A percentile compares a stretch with the other conserved stretches of the same genome.
Evolutionary conservation across 257 asterid genomes (phyloP).

Genomic region (Cinchona pubescens): DNA sequence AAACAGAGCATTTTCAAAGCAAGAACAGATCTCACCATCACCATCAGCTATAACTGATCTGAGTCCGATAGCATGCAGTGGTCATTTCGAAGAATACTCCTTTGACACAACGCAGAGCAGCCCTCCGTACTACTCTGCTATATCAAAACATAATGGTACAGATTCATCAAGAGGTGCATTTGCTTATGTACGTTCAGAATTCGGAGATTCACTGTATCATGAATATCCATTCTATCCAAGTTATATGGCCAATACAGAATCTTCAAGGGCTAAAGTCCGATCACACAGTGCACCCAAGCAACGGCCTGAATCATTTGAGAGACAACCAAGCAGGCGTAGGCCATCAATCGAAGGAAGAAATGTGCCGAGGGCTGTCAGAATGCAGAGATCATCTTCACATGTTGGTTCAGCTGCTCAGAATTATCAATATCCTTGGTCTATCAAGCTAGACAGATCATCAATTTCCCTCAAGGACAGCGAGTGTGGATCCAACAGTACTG

Average conservation of each 20-base stretch:
- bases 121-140: constrained; percentile 61
- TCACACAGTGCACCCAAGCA: constrained; percentile 99
- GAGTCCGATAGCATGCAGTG: constrained; percentile 71
- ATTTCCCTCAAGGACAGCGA: constrained; percentile 82
- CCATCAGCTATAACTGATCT: constrained; percentile 58
- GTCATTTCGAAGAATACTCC: constrained; percentile 64
- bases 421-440: constrained; percentile 78
- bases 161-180: constrained; percentile 39
- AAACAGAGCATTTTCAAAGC: constrained; percentile 33
- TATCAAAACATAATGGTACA: constrained; percentile 72
- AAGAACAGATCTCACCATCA: constrained; percentile 57
- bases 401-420: constrained; percentile 62
- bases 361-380: constrained; percentile 77
- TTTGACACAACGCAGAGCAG: constrained; percentile 69
- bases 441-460: constrained; percentile 75
- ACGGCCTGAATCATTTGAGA: constrained; percentile 73
- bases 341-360: constrained; percentile 86
- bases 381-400: constrained; percentile 93
- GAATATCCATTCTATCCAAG: constrained; percentile 69
- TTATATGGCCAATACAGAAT: constrained; percentile 91
- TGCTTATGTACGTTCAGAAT: constrained; percentile 55
- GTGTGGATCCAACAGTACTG: constrained; percentile 79
- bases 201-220: constrained; percentile 56
- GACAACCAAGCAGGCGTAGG: constrained; percentile 63
- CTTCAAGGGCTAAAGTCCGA: constrained; percentile 82